These are phyloP conservation scores for Backusella liffmaniae DNA, from an alignment of 192 early-diverging fungal species.

Conservation along the genomic window DNA sequence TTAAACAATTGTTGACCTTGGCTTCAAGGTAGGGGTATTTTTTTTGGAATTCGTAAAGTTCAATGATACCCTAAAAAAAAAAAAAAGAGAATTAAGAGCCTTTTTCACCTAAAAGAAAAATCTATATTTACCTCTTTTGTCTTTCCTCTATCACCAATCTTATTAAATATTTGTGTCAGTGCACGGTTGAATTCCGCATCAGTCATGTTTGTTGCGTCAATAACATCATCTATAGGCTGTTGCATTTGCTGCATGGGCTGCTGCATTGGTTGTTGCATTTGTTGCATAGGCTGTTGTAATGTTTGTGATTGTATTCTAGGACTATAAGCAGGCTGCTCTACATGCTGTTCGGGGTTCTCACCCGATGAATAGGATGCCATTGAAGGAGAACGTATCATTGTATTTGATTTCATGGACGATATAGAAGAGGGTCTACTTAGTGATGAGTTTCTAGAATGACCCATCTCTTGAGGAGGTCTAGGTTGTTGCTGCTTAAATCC, in stretches of 20 bases:
- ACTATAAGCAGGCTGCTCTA: slow-evolving; percentile 3
- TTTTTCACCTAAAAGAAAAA: too few species aligned
- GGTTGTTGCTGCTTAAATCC: slow-evolving; percentile 5
- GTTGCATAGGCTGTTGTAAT: slow-evolving; percentile 25
- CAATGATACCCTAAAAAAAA: slow-evolving; percentile 60
- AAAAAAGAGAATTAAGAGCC: neutral
- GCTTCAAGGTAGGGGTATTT: slow-evolving; percentile 62
- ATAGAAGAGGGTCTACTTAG: slow-evolving; percentile 21
- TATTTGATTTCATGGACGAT: slow-evolving; percentile 18
- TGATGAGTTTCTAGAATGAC: slow-evolving; percentile 29
- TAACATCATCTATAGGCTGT: neutral
- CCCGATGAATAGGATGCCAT: slow-evolving; percentile 4
- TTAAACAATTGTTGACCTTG: slow-evolving; percentile 59
- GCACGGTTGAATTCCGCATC: slow-evolving; percentile 65
- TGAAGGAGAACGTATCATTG: slow-evolving; percentile 17
- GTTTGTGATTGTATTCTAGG: neutral
- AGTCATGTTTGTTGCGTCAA: slow-evolving; percentile 14
- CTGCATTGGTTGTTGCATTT: neutral
- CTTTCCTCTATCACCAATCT: slow-evolving; percentile 65
- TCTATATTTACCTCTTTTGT: slow-evolving; percentile 55
- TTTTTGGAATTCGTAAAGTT: slow-evolving; percentile 77
- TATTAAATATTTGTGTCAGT: slow-evolving; percentile 68
- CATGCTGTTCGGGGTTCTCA: neutral
- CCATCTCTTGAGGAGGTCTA: neutral
- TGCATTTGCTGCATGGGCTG: neutral